Evolutionary conservation across 1,284 basidiomycete genomes (phyloP), one percentile per base, ranked within the genome.

Genomic region (Gymnopus androsaceus): DNA sequence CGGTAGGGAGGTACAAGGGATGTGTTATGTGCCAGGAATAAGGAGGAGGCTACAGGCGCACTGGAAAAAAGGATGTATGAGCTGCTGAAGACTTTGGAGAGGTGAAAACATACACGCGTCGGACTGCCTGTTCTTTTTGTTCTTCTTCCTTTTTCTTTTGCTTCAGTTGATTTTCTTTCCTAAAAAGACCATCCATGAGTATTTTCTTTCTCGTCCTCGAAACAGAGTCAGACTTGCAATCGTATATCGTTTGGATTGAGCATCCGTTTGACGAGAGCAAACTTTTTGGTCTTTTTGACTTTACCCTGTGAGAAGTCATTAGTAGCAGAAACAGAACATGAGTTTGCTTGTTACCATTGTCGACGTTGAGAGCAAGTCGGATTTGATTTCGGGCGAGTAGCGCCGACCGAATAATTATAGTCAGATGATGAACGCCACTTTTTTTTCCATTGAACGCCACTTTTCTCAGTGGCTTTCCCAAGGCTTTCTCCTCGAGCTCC

Each of bases 1-100:
- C 96, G 87, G 70, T 99, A 99, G 0, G 97, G 97, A 0, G 97
- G 97, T 0, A 94, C 95, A 30, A 99, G 88, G 11, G 95, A 91
- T 15, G 92, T 90, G 71, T 99, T 99, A 72, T 99, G 97, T 21
- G 92, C 87, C 57, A 99, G 82, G 80, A 99, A 99, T 64, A 99
- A 82, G 9, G 93, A 94, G 9, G 94, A 94, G 4, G 94, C 89
- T 17, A 92, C 81, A 64, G 89, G 88, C 6, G 90, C 84, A 47
- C 92, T 94, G 66, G 44, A 52, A 17, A 50, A n/a, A n/a, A n/a
- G n/a, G 38, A 17, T 40, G 33, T 51, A 37, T 25, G 42, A 38
- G 54, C 54, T 47, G 31, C 57, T 21, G 9, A 31, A 47, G 33
- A 33, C 38, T 27, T 12, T 33, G 17, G 54, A 33, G 31, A 21